phyloP scores from a whole-genome alignment of 2,329 filamentous ascomycete species.

The Hymenoscyphus salicellus region DNA sequence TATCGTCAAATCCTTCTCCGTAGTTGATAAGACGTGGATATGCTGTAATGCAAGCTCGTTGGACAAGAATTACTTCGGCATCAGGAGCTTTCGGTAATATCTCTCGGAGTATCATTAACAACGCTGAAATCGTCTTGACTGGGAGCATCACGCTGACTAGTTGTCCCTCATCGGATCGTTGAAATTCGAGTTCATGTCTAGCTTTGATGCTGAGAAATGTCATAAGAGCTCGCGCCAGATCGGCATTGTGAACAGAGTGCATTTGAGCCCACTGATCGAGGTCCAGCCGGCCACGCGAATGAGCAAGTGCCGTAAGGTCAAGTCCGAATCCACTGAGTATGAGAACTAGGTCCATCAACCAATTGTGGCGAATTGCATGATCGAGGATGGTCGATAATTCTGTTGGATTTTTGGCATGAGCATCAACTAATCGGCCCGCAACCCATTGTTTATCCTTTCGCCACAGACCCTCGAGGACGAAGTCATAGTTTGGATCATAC shows the following conservation, averaged over 20 bases:
- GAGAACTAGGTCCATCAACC: conserved; percentile 73
- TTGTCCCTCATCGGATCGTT: conserved; percentile 64
- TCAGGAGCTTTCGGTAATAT: conserved; percentile 57
- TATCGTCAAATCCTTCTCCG: conserved; percentile 84
- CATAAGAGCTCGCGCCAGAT: conserved; percentile 68
- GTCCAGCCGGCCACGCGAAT: conserved; percentile 76
- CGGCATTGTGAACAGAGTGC: conserved; percentile 57
- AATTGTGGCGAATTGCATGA: conserved; percentile 75
- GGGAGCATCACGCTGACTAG: conserved; percentile 71
- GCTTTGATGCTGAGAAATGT: conserved; percentile 85
- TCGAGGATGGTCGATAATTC: conserved; percentile 70
- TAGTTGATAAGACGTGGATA: conserved; percentile 97
- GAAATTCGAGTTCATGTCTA: conserved; percentile 71
- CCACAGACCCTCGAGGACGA: conserved; percentile 90
- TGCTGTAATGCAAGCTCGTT: conserved; percentile 83
- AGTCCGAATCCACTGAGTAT: conserved; percentile 72
- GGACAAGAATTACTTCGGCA: conserved; percentile 72
- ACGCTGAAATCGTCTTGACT: conserved; percentile 77
- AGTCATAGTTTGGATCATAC: conserved; percentile 73
- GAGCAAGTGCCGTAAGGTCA: conserved; percentile 81
- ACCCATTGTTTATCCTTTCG: conserved; percentile 87
- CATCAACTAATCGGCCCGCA: conserved; percentile 71
- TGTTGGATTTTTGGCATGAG: conserved; percentile 67
- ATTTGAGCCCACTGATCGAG: conserved; percentile 76
- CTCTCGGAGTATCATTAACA: conserved; percentile 77